Percentiles rank a stretch among this genome's conserved stretches.
These are phyloP conservation scores for Anethum foeniculum DNA, from an alignment of 140 eudicot genomes.

Conservation along the genomic window DNA sequence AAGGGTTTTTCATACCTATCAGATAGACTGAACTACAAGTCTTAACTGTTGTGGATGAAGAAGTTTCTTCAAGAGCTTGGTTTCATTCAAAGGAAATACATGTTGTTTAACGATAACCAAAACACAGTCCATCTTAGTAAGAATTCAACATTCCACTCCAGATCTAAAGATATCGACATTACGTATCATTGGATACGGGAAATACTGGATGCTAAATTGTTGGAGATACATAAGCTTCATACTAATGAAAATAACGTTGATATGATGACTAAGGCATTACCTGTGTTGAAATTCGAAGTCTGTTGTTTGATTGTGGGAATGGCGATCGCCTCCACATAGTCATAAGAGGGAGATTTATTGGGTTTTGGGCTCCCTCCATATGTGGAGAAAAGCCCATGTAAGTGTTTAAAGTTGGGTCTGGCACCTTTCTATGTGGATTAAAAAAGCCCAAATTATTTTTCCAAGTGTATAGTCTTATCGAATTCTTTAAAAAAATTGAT, in stretches of 20 bases:
- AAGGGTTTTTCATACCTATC: too few relatives aligned
- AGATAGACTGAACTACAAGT: too few relatives aligned
- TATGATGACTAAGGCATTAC: background rate
- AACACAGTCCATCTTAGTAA: constrained; percentile 5
- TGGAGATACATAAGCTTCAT: background rate
- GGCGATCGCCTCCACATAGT: too few relatives aligned
- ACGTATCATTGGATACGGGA: constrained; percentile 24
- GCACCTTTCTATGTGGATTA: too few relatives aligned
- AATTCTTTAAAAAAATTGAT: too few relatives aligned
- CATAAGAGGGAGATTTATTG: too few relatives aligned
- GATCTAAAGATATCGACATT: background rate
- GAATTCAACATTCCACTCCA: constrained; percentile 9
- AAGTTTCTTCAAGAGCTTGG: background rate
- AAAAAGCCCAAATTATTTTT: too few relatives aligned
- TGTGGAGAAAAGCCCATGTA: too few relatives aligned
- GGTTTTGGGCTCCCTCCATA: too few relatives aligned
- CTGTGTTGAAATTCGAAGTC: background rate
- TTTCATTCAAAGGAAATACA: background rate
- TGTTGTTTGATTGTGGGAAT: background rate
- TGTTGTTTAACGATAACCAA: background rate
- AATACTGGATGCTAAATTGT: background rate
- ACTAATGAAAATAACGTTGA: background rate
- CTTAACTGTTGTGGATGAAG: background rate
- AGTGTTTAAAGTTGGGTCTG: too few relatives aligned
- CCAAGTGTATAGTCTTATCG: too few relatives aligned